A percentile compares a stretch with the other conserved stretches of the same genome.
phyloP scores from a whole-genome alignment of 176 grass and related monocot species.

The Poa annua region DNA sequence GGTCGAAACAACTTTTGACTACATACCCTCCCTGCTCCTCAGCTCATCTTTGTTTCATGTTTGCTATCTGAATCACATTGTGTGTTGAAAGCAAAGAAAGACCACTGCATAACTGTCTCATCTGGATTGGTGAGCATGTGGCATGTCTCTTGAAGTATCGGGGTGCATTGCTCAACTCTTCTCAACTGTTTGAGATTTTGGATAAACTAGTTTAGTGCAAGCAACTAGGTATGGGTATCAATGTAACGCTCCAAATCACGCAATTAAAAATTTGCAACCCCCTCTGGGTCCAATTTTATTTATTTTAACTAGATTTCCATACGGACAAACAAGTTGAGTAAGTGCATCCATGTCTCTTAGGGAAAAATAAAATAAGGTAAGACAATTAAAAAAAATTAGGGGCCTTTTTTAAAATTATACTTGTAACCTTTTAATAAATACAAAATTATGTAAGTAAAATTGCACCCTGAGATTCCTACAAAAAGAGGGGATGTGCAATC shows the following conservation, averaged over 20 bases:
- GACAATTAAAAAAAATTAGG: too few species aligned
- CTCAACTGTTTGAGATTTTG: neutral
- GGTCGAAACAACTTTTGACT: conserved; percentile 15
- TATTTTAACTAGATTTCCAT: too few species aligned
- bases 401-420: too few species aligned
- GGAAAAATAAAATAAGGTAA: too few species aligned
- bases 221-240: neutral
- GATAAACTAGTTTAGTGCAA: neutral
- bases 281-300: neutral
- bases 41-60: neutral
- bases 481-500: too few species aligned
- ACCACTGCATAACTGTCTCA: neutral
- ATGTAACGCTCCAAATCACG: neutral
- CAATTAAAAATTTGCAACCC: neutral
- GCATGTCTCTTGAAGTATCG: conserved; percentile 23
- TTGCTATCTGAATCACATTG: neutral
- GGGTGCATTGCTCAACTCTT: neutral
- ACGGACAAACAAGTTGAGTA: too few species aligned
- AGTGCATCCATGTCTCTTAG: too few species aligned
- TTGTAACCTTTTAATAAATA: too few species aligned
- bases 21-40: neutral
- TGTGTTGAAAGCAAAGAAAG: conserved; percentile 38
- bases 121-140: conserved; percentile 32
- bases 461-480: too few species aligned
- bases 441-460: too few species aligned